A percentile compares a stretch with the other conserved stretches of the same genome.
Conservation (phyloP, 2,329 filamentous ascomycete species). For the Aspergillus persii region DNA sequence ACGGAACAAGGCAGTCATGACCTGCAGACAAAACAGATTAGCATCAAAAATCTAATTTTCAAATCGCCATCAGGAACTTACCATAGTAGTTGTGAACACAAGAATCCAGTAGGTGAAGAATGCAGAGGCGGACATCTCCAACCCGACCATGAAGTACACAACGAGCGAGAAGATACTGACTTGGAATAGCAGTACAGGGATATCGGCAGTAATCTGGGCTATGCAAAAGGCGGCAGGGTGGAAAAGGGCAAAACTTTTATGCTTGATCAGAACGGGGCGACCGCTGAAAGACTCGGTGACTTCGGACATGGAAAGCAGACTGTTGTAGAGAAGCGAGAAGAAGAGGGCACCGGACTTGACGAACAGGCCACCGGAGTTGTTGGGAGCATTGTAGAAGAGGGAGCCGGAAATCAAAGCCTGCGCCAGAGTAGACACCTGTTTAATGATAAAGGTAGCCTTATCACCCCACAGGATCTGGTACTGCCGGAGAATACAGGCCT, state of each 20-base stretch:
- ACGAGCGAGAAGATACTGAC: slow-evolving; percentile 58
- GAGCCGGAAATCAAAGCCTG: slow-evolving; percentile 65
- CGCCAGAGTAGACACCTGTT: slow-evolving; percentile 56
- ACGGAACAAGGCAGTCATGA: slow-evolving; percentile 60
- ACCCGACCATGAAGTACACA: slow-evolving; percentile 63
- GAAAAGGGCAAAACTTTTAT: slow-evolving; percentile 57
- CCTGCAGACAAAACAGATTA: slow-evolving; percentile 28
- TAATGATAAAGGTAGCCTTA: slow-evolving; percentile 62
- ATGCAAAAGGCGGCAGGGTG: slow-evolving; percentile 51
- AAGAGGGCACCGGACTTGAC: slow-evolving; percentile 64
- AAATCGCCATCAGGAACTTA: slow-evolving; percentile 25
- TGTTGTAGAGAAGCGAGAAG: slow-evolving; percentile 62
- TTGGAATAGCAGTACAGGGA: slow-evolving; percentile 59
- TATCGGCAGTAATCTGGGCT: slow-evolving; percentile 48
- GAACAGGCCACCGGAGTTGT: slow-evolving; percentile 60
- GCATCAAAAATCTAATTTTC: background rate
- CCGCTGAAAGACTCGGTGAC: slow-evolving; percentile 63
- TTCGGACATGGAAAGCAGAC: slow-evolving; percentile 63
- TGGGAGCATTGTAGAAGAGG: slow-evolving; percentile 64
- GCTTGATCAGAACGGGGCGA: slow-evolving; percentile 59
- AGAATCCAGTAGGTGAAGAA: slow-evolving; percentile 65
- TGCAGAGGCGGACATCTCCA: slow-evolving; percentile 49
- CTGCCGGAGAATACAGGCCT: slow-evolving; percentile 56
- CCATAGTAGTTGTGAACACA: slow-evolving; percentile 52
- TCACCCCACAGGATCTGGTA: slow-evolving; percentile 67